Conservation (phyloP, 768 basidiomycete genomes). For the Gyrodon lividus region DNA sequence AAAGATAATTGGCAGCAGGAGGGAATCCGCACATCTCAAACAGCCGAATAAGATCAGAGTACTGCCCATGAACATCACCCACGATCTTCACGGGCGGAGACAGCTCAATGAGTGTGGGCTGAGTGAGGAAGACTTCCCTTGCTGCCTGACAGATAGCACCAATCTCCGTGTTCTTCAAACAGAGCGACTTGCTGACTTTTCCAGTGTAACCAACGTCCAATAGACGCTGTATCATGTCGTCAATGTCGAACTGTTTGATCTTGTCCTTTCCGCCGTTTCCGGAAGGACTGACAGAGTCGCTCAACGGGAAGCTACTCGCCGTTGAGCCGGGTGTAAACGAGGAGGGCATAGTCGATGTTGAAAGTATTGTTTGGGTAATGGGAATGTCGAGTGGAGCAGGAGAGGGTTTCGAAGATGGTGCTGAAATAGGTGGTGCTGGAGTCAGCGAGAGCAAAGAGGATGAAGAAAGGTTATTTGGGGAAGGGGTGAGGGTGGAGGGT, state of each 20-base stretch:
- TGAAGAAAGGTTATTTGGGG: constrained; percentile 39
- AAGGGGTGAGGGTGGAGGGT: constrained; percentile 39
- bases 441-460: constrained; percentile 36
- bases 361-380: constrained; percentile 80
- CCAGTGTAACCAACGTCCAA: constrained; percentile 97
- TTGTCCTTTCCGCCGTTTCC: constrained; percentile 52
- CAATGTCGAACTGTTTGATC: constrained; percentile 80
- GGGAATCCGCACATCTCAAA: constrained; percentile 99
- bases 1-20: constrained; percentile 94
- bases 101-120: constrained; percentile 96
- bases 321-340: constrained; percentile 53
- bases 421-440: constrained; percentile 10
- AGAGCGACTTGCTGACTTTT: constrained; percentile 95
- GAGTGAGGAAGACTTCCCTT: constrained; percentile 92
- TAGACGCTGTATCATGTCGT: constrained; percentile 96
- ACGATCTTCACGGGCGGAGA: constrained; percentile 99
- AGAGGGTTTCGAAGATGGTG: constrained; percentile 36
- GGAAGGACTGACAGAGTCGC: constrained; percentile 34
- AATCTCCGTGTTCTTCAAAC: constrained; percentile 95
- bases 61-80: constrained; percentile 98
- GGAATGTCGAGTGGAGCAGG: constrained; percentile 74
- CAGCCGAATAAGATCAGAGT: constrained; percentile 94
- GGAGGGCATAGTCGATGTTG: constrained; percentile 53
- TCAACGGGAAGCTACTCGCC: constrained; percentile 37
- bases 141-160: constrained; percentile 92